Conservation (phyloP, 2,329 filamentous ascomycete genomes). For the Penicillium sp. region DNA sequence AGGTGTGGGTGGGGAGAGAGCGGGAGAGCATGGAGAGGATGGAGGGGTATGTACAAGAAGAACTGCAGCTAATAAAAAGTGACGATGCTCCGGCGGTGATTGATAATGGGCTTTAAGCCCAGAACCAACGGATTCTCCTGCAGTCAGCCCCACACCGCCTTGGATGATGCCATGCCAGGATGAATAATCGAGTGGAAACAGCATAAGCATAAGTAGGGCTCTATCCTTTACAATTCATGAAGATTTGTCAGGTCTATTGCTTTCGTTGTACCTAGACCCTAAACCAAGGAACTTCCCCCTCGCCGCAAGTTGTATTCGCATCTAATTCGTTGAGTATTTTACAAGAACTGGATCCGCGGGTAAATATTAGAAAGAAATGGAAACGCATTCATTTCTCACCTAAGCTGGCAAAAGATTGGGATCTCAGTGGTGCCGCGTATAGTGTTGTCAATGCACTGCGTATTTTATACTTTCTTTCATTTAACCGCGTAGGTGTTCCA, state of each 20-base stretch:
- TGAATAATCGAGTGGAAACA: neutral
- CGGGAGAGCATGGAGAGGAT: slow-evolving; percentile 25
- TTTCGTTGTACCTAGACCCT: no score
- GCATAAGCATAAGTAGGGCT: neutral
- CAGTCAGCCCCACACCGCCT: neutral
- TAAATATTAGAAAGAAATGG: neutral
- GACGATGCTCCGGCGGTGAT: slow-evolving; percentile 11
- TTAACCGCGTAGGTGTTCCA: no score
- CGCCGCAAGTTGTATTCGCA: no score
- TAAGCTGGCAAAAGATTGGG: neutral
- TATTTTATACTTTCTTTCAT: no score
- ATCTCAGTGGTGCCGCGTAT: neutral
- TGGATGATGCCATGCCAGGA: neutral
- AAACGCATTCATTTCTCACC: neutral
- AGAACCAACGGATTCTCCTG: neutral
- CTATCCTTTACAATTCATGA: neutral
- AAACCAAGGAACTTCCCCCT: no score
- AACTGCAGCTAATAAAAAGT: slow-evolving; percentile 14
- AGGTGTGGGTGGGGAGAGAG: slow-evolving; percentile 18
- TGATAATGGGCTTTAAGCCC: slow-evolving; percentile 3
- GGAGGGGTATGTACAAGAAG: slow-evolving; percentile 15
- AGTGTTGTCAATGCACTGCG: no score
- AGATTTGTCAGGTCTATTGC: neutral
- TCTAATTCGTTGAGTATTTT: neutral
- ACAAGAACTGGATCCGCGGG: neutral